phyloP scores from a whole-genome alignment of 768 basidiomycete species.

The Pleurotus pulmonarius region DNA sequence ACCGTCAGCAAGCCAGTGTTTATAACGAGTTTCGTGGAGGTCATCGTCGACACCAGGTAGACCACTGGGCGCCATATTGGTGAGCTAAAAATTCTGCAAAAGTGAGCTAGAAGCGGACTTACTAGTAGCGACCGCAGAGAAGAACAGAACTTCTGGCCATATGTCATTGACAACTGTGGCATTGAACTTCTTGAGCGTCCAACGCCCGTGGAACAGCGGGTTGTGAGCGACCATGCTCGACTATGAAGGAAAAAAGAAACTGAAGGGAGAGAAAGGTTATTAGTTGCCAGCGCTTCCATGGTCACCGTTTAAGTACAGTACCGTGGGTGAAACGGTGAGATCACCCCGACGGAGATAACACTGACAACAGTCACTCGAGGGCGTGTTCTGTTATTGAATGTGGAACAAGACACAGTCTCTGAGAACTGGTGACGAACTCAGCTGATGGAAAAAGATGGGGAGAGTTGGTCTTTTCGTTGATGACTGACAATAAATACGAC shows the following conservation, averaged over 20 bases:
- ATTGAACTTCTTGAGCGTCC: conserved; percentile 48
- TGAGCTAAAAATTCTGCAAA: background rate
- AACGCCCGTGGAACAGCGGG: conserved; percentile 43
- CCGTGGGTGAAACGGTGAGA: background rate
- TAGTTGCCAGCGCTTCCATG: background rate
- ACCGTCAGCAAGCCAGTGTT: conserved; percentile 60
- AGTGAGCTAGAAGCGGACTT: conserved; percentile 9
- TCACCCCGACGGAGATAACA: background rate
- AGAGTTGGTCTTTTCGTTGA: no score
- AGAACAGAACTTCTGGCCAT: conserved; percentile 63
- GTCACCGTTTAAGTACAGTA: background rate
- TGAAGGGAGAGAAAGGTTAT: background rate
- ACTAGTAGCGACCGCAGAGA: conserved; percentile 58
- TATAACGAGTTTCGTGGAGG: conserved; percentile 43
- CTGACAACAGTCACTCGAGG: no score
- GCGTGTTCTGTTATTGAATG: no score
- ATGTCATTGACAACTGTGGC: conserved; percentile 63
- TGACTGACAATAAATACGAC: no score
- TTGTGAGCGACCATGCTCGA: conserved; percentile 37
- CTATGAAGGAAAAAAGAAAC: background rate
- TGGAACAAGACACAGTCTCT: no score
- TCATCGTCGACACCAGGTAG: conserved; percentile 46
- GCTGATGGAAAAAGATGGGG: no score
- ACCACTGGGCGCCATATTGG: conserved; percentile 45
- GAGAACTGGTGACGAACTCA: no score